A percentile compares a stretch with the other conserved stretches of the same genome.
Conservation (phyloP, 2,329 filamentous ascomycete species). For the Fusarium liriodendri region DNA sequence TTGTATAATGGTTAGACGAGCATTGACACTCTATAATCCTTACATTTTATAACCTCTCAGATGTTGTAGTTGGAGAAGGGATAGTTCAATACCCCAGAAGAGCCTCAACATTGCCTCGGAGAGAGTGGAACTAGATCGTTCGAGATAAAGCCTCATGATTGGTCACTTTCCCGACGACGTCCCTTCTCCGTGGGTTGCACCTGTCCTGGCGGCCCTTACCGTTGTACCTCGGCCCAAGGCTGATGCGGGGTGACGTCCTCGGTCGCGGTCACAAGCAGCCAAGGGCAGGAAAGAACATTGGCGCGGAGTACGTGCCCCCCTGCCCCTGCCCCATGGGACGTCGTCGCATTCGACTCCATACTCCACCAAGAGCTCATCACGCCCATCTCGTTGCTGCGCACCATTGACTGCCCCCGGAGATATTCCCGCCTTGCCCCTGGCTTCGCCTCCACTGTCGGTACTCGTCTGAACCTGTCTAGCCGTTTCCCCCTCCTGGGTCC, state of each 20-base stretch:
- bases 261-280: constrained; percentile 30
- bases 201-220: constrained; percentile 25
- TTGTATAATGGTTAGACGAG: background rate
- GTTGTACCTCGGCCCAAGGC: constrained; percentile 44
- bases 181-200: background rate
- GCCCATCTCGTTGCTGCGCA: background rate
- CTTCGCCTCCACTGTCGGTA: constrained; percentile 6
- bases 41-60: background rate
- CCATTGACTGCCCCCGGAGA: background rate
- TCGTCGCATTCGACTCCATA: background rate
- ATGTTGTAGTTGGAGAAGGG: background rate
- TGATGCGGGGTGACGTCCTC: constrained; percentile 41
- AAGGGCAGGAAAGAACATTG: background rate
- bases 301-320: background rate
- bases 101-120: constrained; percentile 34
- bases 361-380: constrained; percentile 1
- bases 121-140: constrained; percentile 12
- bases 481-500: background rate
- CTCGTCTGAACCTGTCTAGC: background rate
- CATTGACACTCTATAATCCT: background rate
- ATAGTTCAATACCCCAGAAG: constrained; percentile 20
- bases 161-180: background rate
- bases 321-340: background rate
- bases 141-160: constrained; percentile 1
- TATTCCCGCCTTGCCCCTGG: constrained; percentile 1